These are phyloP conservation scores for Pseudozyma sp. DNA, from an alignment of 1,284 basidiomycete genomes.

Conservation along the genomic window DNA sequence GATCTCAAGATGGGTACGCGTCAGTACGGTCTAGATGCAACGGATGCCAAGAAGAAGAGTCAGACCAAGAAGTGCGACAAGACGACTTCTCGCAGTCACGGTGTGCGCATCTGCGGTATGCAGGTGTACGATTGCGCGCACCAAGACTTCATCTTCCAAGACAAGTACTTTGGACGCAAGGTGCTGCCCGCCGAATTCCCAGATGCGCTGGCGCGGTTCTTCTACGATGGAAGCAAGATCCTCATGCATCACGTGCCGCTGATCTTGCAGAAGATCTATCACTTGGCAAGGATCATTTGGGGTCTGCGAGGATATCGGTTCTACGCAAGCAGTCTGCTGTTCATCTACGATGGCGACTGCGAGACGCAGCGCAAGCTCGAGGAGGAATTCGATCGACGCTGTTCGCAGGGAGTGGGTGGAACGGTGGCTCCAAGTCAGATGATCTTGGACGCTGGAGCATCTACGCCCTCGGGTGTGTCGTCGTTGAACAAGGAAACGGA, in stretches of 20 bases:
- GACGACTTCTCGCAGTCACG: conserved; percentile 89
- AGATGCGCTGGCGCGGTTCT: conserved; percentile 82
- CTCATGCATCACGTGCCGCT: conserved; percentile 91
- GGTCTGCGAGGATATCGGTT: conserved; percentile 92
- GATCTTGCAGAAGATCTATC: conserved; percentile 90
- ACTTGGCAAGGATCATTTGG: conserved; percentile 89
- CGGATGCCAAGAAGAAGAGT: conserved; percentile 90
- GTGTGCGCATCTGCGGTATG: conserved; percentile 97
- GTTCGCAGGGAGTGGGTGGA: conserved; percentile 41
- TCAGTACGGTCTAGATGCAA: conserved; percentile 97
- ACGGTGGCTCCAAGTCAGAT: conserved; percentile 33
- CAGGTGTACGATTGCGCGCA: conserved; percentile 76
- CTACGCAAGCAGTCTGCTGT: conserved; percentile 94
- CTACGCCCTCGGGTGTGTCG: conserved; percentile 4
- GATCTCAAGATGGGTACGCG: conserved; percentile 99
- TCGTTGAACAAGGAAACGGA: conserved; percentile 20
- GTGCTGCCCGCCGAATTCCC: conserved; percentile 87
- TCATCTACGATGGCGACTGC: conserved; percentile 96
- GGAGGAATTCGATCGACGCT: conserved; percentile 56
- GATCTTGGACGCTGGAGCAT: conserved; percentile 11
- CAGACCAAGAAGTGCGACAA: conserved; percentile 98
- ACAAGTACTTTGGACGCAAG: conserved; percentile 96
- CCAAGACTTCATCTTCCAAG: conserved; percentile 87
- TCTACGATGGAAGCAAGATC: conserved; percentile 84
- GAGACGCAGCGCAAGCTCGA: conserved; percentile 78